These are phyloP conservation scores for Saturnispora ahearnii DNA, from an alignment of 805 yeast genomes.

Conservation along the genomic window DNA sequence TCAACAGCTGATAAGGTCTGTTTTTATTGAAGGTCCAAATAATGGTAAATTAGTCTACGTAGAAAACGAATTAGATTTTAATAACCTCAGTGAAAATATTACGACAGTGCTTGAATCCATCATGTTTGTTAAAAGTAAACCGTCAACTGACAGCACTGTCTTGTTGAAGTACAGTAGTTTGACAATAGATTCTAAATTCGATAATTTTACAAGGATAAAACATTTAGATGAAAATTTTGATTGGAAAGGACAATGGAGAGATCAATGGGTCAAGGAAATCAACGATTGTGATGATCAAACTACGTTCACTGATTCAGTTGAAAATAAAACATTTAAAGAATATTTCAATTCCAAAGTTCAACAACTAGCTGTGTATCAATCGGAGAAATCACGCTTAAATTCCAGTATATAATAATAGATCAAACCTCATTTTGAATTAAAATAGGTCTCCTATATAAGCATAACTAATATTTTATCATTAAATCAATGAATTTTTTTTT, in stretches of 20 bases:
- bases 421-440: neutral
- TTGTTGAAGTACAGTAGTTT: conserved; percentile 6
- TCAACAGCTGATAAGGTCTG: conserved; percentile 20
- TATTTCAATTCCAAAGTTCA: neutral
- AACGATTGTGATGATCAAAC: neutral
- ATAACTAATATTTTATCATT: too few relatives aligned
- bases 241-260: neutral
- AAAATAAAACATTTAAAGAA: neutral
- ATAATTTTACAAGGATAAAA: neutral
- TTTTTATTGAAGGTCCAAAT: conserved; percentile 8
- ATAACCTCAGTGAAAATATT: neutral
- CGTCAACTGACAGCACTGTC: neutral
- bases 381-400: neutral
- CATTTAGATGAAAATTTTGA: conserved; percentile 5
- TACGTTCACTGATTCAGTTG: neutral
- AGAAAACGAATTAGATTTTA: neutral
- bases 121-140: neutral
- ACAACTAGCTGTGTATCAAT: neutral
- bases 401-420: too few relatives aligned
- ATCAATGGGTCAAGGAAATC: neutral
- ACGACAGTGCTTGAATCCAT: neutral
- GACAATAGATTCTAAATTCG: conserved; percentile 2
- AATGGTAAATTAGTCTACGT: neutral
- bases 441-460: neutral
- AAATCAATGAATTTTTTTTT: too few relatives aligned